Conservation (phyloP, 352 stramenopile species). For the Pythium phragmitis region DNA sequence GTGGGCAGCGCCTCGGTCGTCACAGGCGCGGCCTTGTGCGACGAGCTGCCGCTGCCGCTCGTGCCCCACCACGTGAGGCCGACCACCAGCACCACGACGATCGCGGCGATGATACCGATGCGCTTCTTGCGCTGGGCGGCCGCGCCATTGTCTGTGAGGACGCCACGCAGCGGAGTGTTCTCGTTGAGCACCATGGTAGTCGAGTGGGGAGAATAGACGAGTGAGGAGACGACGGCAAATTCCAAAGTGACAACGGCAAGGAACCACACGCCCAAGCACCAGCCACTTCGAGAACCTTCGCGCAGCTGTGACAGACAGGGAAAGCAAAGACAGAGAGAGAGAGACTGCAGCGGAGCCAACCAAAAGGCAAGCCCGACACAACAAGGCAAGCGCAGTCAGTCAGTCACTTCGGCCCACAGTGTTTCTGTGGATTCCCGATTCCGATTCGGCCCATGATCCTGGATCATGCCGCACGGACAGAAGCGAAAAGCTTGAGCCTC, state of each 20-base stretch:
- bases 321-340: not conserved
- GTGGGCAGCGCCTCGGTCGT: conserved; percentile 15
- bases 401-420: conserved; percentile 9
- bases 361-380: not conserved
- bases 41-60: not conserved
- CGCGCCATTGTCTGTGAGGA: conserved; percentile 9
- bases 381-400: not conserved
- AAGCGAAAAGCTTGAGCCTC: too few species aligned
- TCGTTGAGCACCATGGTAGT: conserved; percentile 20
- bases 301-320: not conserved
- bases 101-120: conserved; percentile 13
- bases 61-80: conserved; percentile 18
- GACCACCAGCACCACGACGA: conserved; percentile 14
- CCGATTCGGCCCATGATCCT: not conserved
- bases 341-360: not conserved
- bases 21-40: conserved; percentile 1
- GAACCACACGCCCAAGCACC: not conserved
- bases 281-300: not conserved
- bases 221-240: not conserved
- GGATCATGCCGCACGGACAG: too few species aligned
- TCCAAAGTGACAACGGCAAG: conserved; percentile 8
- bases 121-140: conserved; percentile 19
- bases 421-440: not conserved
- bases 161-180: conserved; percentile 19
- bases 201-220: not conserved